Conservation (phyloP, 495 filamentous ascomycete species). For the Aspergillus hancockii region DNA sequence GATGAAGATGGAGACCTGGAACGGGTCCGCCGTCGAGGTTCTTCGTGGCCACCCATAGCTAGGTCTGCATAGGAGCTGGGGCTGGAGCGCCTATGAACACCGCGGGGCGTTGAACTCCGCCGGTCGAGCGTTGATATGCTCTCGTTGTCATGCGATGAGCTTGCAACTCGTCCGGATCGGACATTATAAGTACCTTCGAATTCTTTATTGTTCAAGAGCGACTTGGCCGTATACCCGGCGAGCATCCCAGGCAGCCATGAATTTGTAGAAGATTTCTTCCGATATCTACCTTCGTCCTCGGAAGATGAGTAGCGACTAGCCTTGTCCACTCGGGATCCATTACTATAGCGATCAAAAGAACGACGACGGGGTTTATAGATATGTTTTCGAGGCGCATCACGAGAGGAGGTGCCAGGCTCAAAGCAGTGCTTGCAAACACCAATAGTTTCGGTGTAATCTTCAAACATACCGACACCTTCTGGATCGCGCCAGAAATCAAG, state of each 20-base stretch:
- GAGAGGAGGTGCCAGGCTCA: constrained; percentile 58
- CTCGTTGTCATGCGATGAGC: constrained; percentile 39
- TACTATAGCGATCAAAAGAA: constrained; percentile 48
- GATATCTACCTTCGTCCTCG: constrained; percentile 52
- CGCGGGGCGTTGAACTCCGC: constrained; percentile 47
- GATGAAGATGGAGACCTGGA: constrained; percentile 52
- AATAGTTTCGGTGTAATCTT: constrained; percentile 73
- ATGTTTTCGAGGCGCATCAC: constrained; percentile 67
- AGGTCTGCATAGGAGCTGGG: constrained; percentile 23
- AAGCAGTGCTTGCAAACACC: constrained; percentile 72
- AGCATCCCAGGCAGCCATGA: constrained; percentile 58
- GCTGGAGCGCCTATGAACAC: constrained; percentile 36
- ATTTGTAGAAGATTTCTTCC: constrained; percentile 40
- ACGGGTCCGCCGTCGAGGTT: constrained; percentile 26
- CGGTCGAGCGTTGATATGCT: constrained; percentile 38
- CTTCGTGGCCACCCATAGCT: constrained; percentile 11
- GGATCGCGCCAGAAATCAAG: constrained; percentile 67
- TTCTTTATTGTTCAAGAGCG: constrained; percentile 52
- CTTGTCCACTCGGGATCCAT: constrained; percentile 54
- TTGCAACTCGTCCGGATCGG: constrained; percentile 44
- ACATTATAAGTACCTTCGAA: constrained; percentile 63
- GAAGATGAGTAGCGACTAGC: constrained; percentile 58
- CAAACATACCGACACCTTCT: constrained; percentile 67
- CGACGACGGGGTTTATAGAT: constrained; percentile 49
- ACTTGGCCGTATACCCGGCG: constrained; percentile 56